phyloP scores from a whole-genome alignment of 305 asterid genomes.

The Rubia balearica region DNA sequence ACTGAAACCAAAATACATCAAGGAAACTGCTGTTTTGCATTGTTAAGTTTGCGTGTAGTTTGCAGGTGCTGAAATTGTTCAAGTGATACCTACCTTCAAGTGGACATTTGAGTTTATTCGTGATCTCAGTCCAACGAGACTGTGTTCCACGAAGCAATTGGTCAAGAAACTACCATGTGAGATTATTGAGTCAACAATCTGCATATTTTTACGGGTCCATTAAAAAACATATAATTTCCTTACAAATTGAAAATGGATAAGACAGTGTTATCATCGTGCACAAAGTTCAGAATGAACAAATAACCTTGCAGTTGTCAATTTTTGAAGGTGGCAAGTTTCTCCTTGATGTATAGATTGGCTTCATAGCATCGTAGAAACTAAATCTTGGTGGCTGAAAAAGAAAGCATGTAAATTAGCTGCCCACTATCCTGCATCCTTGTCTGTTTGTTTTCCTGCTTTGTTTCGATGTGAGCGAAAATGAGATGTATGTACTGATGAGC shows the following conservation, averaged over 20 bases:
- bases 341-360: conserved; percentile 90
- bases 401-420: conserved; percentile 7
- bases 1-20: background rate
- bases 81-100: conserved; percentile 47
- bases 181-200: conserved; percentile 82
- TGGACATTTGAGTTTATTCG: conserved; percentile 73
- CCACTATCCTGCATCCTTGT: background rate
- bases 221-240: background rate
- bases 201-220: conserved; percentile 22
- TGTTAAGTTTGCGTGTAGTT: background rate
- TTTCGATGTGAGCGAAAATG: background rate
- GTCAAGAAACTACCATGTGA: conserved; percentile 91
- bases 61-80: conserved; percentile 1
- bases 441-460: background rate
- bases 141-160: conserved; percentile 71
- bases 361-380: conserved; percentile 89
- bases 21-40: background rate
- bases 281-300: background rate
- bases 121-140: conserved; percentile 83
- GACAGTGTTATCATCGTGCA: background rate
- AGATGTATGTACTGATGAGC: background rate
- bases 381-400: conserved; percentile 79
- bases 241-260: background rate
- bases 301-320: conserved; percentile 84
- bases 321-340: conserved; percentile 95